Evolutionary conservation across 108 stramenopile genomes (phyloP), one percentile per base, ranked within the genome.

Genomic region (Aurantiochytrium sp.): DNA sequence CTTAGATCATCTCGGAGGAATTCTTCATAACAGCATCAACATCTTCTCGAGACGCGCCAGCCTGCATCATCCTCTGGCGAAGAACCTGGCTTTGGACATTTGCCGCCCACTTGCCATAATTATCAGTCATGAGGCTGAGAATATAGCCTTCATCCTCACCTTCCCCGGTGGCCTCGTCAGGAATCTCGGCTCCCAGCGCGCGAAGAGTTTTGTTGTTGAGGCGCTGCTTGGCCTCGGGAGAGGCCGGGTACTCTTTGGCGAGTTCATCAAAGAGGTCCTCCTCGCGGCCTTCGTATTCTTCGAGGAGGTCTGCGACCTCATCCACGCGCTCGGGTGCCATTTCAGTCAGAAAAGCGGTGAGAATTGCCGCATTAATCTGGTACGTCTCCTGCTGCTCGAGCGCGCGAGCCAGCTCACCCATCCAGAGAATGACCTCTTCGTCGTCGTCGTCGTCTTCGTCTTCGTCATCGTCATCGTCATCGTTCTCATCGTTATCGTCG

Each of bases 61-160:
- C 73, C 28, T 53, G 73, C 23, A 83, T 25, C 73, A 83, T 83
- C 12, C 73, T 25, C 28, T 83, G 73, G 43, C 73, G 73, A 5
- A 83, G 51, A 53, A 83, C n/a, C 43, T 83, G 73, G 21, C 49
- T 51, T 53, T 83, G 73, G 49, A 83, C 51, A 44, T 83, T 83
- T 0, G 73, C 73, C 12, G 73, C 73, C 73, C 73, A 83, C 51
- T 83, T 83, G 73, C 73, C 51, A 51, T 51, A 53, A 14, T 53
- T 10, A 53, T 83, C 73, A 25, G 43, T 28, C 73, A 83, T 83
- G 49, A 83, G 44, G 23, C 49, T 51, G 44, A 83, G 51, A 23
- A 83, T 83, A 44, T 83, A 83, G 44, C 73, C 73, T 12, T 83
- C 73, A 6, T 83, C 73, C 21, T 83, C 73, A n/a, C 49, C n/a